These are phyloP conservation scores for Boletus sp. DNA, from an alignment of 1,284 basidiomycete species.

Conservation along the genomic window DNA sequence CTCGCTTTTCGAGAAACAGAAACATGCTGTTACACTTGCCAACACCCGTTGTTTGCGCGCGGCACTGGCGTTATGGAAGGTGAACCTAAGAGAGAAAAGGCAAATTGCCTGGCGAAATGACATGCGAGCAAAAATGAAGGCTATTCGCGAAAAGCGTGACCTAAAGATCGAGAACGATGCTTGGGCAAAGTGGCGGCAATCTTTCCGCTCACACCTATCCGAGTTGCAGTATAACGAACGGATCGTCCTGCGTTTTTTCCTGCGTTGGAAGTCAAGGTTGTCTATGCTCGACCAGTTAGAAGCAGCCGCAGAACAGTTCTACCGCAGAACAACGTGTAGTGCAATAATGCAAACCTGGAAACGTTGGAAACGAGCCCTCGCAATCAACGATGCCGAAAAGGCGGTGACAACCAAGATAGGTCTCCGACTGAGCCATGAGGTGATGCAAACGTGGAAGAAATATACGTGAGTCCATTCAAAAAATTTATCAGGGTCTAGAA, in stretches of 20 bases:
- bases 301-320: constrained; percentile 45
- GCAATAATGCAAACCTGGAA: constrained; percentile 45
- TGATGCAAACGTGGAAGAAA: constrained; percentile 52
- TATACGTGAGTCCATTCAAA: constrained; percentile 43
- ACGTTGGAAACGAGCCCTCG: constrained; percentile 48
- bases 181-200: constrained; percentile 61
- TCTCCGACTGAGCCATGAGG: constrained; percentile 44
- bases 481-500: constrained; percentile 5
- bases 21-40: constrained; percentile 40
- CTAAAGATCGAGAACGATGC: constrained; percentile 46
- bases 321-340: constrained; percentile 35
- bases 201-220: constrained; percentile 45
- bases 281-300: constrained; percentile 42
- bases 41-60: constrained; percentile 41
- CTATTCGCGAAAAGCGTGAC: constrained; percentile 51
- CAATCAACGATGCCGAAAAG: constrained; percentile 43
- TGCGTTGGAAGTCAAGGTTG: constrained; percentile 49
- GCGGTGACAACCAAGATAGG: constrained; percentile 41
- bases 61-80: constrained; percentile 47
- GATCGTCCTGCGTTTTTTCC: constrained; percentile 42
- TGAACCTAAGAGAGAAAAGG: constrained; percentile 45
- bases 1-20: constrained; percentile 37
- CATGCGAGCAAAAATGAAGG: constrained; percentile 66
- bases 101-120: constrained; percentile 58
- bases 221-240: constrained; percentile 45